These are phyloP conservation scores for Groenewaldozyma sp. DNA, from an alignment of 1,139 yeast genomes.

Conservation along the genomic window DNA sequence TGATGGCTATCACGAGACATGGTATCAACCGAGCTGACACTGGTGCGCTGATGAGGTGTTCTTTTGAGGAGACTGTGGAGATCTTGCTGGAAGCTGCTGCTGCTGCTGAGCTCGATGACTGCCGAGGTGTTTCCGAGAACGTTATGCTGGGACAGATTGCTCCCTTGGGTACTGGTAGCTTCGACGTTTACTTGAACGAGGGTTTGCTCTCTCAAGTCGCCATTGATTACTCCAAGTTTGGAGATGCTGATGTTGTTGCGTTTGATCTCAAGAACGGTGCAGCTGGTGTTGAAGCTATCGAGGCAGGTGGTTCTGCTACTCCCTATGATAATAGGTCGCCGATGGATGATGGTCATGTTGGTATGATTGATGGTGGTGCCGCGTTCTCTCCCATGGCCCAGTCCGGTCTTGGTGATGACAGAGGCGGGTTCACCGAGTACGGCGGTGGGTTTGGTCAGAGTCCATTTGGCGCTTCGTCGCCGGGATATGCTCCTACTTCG, in stretches of 20 bases:
- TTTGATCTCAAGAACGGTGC: constrained; percentile 9
- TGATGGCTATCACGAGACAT: constrained; percentile 98
- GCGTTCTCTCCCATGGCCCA: constrained; percentile 86
- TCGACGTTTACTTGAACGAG: constrained; percentile 93
- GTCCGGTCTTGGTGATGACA: constrained; percentile 69
- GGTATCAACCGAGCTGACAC: constrained; percentile 98
- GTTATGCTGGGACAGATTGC: constrained; percentile 98
- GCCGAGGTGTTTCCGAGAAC: constrained; percentile 97
- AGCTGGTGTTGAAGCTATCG: constrained; percentile 36
- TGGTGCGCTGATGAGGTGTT: constrained; percentile 98
- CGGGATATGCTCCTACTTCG: constrained; percentile 58
- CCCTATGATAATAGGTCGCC: constrained; percentile 82
- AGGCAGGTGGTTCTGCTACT: constrained; percentile 78
- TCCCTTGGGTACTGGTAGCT: constrained; percentile 97
- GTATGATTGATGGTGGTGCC: constrained; percentile 61
- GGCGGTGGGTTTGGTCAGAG: constrained; percentile 47
- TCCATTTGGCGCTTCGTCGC: constrained; percentile 53
- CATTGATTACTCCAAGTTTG: constrained; percentile 31
- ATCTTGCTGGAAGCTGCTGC: constrained; percentile 97
- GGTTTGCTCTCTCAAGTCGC: constrained; percentile 67
- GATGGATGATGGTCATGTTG: constrained; percentile 62
- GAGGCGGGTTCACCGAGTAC: constrained; percentile 91
- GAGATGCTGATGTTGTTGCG: constrained; percentile 23
- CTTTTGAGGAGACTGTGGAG: constrained; percentile 98
- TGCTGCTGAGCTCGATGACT: constrained; percentile 93